Base-by-base conservation (phyloP, 306 rosid genomes). In the Cajanus cajan region DNA sequence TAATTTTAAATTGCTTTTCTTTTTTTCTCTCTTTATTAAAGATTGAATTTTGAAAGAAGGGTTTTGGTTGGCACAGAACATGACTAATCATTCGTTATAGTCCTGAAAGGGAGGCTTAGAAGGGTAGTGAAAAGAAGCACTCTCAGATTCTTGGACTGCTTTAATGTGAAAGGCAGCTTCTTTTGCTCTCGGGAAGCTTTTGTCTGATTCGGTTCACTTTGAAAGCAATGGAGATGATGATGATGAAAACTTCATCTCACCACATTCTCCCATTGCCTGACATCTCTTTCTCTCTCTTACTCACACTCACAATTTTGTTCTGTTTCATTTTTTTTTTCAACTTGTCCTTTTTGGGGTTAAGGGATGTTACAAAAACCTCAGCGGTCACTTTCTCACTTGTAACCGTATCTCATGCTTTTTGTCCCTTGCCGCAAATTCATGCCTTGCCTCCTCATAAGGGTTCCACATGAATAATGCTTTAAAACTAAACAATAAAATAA, bases 401-500 rank as follows among this genome's bases (percentile, higher is more conserved):
- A 86, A 88, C 94, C 87, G 85, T 78, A 84, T 87, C 94, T 83
- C 94, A 76, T 87, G 92, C 91, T 85, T 90, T 89, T 90, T 86
- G 96, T 90, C 94, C 87, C 86, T 83, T 58, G 88, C 97, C 90
- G 89, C 90, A 87, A 88, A 85, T 88, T 90, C 93, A 90, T 89
- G 97, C 89, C 85, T 86, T 90, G 93, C 91, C 93, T 85, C 91
- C 90, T 88, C 71, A 28, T 51, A 51, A 85, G 92, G 94, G 89
- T 86, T 87, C 96, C 89, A 84, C 77, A 62, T 78, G 77, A 87
- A 87, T 70, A 69, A 72, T 81, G 89, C 82, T 78, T 80, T 79
- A 65, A 74, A 79, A 77, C 64, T 55, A 81, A 84, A 76, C 64
- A 83, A 83, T 89, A 85, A 64, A 87, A 89, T 78, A 80, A 25